phyloP scores from a whole-genome alignment of 441 rosid species.

The Populus hybrid region DNA sequence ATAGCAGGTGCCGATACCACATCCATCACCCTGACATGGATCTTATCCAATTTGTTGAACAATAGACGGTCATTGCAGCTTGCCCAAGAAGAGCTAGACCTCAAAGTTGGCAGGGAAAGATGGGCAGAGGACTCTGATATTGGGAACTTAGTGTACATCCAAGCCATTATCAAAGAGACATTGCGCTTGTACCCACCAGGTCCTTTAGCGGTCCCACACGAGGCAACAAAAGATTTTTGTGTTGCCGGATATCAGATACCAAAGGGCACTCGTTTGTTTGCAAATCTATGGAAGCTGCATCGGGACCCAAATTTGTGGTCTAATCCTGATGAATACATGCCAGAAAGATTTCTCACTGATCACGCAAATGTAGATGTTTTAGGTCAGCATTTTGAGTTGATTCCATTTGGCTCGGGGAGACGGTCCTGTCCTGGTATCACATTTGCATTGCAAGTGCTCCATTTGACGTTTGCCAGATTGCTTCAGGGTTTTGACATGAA shows the following conservation, averaged over 20 bases:
- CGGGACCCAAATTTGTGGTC: constrained; percentile 38
- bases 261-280: constrained; percentile 40
- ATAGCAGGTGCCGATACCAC: constrained; percentile 49
- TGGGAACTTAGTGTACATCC: constrained; percentile 31
- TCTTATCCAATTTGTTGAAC: constrained; percentile 25
- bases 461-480: constrained; percentile 33
- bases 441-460: constrained; percentile 28
- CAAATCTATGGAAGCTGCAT: constrained; percentile 52
- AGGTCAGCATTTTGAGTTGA: constrained; percentile 32
- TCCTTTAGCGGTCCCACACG: constrained; percentile 43
- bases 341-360: constrained; percentile 38
- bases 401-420: constrained; percentile 49
- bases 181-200: constrained; percentile 50
- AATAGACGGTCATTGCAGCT: constrained; percentile 30
- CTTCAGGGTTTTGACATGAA: constrained; percentile 42
- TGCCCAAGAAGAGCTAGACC: constrained; percentile 51
- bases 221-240: constrained; percentile 41
- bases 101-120: constrained; percentile 39
- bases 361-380: constrained; percentile 19
- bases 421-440: constrained; percentile 42
- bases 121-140: constrained; percentile 43
- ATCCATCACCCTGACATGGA: constrained; percentile 39
- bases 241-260: constrained; percentile 38
- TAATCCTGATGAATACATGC: constrained; percentile 26
- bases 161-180: constrained; percentile 46